Percentiles rank a stretch among this genome's conserved stretches.
Conservation (phyloP, 2,329 filamentous ascomycete species). For the Diaporthe helianthi region DNA sequence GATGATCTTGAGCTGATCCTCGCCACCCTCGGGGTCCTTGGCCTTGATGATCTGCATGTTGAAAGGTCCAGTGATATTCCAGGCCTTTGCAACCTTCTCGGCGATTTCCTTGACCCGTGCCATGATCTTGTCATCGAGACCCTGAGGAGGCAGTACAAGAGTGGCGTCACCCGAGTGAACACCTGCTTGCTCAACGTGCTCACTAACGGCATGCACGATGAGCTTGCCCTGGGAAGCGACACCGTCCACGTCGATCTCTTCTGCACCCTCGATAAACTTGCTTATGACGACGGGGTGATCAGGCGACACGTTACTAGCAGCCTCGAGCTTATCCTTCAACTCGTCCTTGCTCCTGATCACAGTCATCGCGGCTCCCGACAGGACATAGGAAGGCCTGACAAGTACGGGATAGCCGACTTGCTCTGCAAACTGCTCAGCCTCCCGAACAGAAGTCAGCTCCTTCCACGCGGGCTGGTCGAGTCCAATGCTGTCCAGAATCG, state of each 20-base stretch:
- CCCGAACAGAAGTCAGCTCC: slow-evolving; percentile 88
- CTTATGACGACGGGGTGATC: slow-evolving; percentile 98
- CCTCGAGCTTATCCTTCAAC: slow-evolving; percentile 92
- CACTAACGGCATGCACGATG: slow-evolving; percentile 88
- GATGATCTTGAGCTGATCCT: slow-evolving; percentile 88
- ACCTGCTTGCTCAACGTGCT: slow-evolving; percentile 96
- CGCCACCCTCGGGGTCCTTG: slow-evolving; percentile 74
- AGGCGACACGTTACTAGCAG: slow-evolving; percentile 87
- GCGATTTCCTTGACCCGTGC: slow-evolving; percentile 94
- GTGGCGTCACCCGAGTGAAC: slow-evolving; percentile 98
- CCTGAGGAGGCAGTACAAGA: slow-evolving; percentile 85
- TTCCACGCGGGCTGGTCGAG: slow-evolving; percentile 98
- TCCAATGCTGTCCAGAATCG: slow-evolving; percentile 95
- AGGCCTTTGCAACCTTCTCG: slow-evolving; percentile 93
- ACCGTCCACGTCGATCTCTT: slow-evolving; percentile 96
- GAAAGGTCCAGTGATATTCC: slow-evolving; percentile 97
- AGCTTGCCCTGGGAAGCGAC: slow-evolving; percentile 88
- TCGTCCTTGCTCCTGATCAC: slow-evolving; percentile 89
- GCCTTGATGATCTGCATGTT: slow-evolving; percentile 99
- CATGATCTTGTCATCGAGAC: slow-evolving; percentile 79
- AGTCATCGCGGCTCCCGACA: slow-evolving; percentile 98
- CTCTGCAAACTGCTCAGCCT: slow-evolving; percentile 85
- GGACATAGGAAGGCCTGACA: slow-evolving; percentile 92
- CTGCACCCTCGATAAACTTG: slow-evolving; percentile 95
- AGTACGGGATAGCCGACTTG: slow-evolving; percentile 92